Percentiles rank a stretch among this genome's conserved stretches.
Evolutionary conservation across 2,329 filamentous ascomycete genomes (phyloP).

Genomic region (Onygena corvina): DNA sequence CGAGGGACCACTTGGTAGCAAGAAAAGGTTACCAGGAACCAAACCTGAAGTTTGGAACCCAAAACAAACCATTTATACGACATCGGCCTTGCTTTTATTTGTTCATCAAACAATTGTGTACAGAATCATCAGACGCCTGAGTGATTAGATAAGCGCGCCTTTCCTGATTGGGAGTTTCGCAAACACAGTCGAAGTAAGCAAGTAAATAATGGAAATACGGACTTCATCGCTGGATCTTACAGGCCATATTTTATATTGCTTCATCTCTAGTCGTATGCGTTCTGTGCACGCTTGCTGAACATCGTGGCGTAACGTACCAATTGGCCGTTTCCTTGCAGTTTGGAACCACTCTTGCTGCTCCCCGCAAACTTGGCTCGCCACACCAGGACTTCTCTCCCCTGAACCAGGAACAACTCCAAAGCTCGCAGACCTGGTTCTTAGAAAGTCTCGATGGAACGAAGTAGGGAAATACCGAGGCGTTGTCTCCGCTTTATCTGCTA

Average conservation of each 20-base stretch:
- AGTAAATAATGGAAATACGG: neutral
- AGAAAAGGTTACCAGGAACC: no score
- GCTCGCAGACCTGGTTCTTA: neutral
- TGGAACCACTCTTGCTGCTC: no score
- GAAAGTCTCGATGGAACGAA: no score
- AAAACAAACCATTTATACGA: no score
- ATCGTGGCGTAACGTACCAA: neutral
- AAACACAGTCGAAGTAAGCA: no score
- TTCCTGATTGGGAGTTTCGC: neutral
- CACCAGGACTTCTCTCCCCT: slow-evolving; percentile 6
- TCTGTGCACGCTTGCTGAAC: neutral
- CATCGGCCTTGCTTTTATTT: no score
- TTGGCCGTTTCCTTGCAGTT: neutral
- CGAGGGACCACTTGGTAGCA: no score
- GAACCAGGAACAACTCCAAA: neutral
- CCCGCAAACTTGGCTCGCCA: no score
- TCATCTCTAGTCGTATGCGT: neutral
- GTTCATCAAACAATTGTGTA: no score
- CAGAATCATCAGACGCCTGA: no score
- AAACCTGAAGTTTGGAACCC: no score
- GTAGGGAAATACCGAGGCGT: neutral
- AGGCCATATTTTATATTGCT: neutral
- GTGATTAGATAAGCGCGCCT: neutral
- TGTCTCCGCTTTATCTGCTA: neutral
- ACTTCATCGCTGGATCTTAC: neutral